These are phyloP conservation scores for Cubamyces lactineus DNA, from an alignment of 768 basidiomycete species.

Conservation along the genomic window DNA sequence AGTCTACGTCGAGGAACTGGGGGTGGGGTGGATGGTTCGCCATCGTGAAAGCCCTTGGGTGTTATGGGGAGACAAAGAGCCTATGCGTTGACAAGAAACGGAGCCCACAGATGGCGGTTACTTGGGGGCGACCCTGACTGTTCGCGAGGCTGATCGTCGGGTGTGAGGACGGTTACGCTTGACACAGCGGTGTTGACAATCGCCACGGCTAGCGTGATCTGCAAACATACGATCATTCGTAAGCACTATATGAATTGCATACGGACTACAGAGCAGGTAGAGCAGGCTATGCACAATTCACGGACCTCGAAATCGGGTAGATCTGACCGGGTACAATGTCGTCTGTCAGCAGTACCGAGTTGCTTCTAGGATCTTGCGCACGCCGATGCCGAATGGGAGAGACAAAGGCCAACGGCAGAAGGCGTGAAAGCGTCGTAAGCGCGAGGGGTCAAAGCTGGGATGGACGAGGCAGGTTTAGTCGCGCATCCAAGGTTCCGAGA, in stretches of 20 bases:
- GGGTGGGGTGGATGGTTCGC: conserved; percentile 25
- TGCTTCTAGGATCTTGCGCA: neutral
- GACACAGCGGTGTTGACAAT: neutral
- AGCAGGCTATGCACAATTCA: neutral
- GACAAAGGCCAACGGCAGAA: no score
- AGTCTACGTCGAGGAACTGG: conserved; percentile 23
- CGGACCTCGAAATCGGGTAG: neutral
- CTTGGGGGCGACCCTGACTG: neutral
- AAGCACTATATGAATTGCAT: neutral
- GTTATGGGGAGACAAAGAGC: neutral
- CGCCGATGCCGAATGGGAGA: no score
- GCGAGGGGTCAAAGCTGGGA: neutral
- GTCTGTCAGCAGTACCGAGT: neutral
- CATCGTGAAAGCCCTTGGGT: neutral
- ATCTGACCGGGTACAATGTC: neutral
- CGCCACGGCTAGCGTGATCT: conserved; percentile 15
- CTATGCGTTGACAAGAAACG: neutral
- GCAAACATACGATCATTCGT: neutral
- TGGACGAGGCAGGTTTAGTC: neutral
- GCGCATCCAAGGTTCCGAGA: conserved; percentile 1
- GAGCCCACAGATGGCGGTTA: neutral
- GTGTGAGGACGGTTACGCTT: neutral
- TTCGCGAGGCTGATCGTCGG: conserved; percentile 8
- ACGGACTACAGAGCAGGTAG: neutral
- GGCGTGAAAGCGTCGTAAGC: neutral